Evolutionary conservation across 768 basidiomycete genomes (phyloP), one percentile per base, ranked within the genome.

Genomic region (Suillus subaureus): DNA sequence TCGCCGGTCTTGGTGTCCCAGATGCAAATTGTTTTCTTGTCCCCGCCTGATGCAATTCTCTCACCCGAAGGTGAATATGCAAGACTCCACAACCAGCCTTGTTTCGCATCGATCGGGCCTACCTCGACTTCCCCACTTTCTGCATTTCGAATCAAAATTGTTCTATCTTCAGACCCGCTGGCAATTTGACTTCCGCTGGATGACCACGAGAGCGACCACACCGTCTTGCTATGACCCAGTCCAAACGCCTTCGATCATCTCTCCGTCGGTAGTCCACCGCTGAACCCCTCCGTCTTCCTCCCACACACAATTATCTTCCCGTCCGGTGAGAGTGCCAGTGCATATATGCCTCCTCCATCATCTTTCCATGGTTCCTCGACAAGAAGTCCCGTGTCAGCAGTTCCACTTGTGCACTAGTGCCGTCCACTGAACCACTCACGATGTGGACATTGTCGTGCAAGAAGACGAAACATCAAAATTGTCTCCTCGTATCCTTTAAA

Each of bases 371-470:
- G 28, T 54, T 54, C 9, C 2, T 28, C 52, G 9, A 54, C 52
- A 31, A 31, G 3, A 21, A 6, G 28, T 31, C 52, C 52, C 8
- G 28, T 54, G 4, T 54, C 28, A 6, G 28, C 52, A 54, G 5
- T 54, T 31, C 52, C 28, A 57, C 23, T 39, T 57, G 3, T 37
- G 37, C 35, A 57, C n/a, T 57, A 13, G n/a, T 57, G 56, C 56
- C 8, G 7, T 57, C 37, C 15, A 4, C 7, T 9, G 37, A 57
- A 23, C n/a, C 23, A 23, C 56, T 57, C 21, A 56, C 33, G n/a
- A 56, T 56, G n/a, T 56, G 55, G 35, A n/a, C 21, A 18, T 56
- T 35, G 21, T 56, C 55, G n/a, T 37, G 33, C 35, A 56, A 37
- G 35, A 56, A 37, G n/a, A 37, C 55, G 4, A 35, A n/a, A 13